Evolutionary conservation across 1,284 basidiomycete genomes (phyloP), one percentile per base, ranked within the genome.

Genomic region (Meripilus lineatus): DNA sequence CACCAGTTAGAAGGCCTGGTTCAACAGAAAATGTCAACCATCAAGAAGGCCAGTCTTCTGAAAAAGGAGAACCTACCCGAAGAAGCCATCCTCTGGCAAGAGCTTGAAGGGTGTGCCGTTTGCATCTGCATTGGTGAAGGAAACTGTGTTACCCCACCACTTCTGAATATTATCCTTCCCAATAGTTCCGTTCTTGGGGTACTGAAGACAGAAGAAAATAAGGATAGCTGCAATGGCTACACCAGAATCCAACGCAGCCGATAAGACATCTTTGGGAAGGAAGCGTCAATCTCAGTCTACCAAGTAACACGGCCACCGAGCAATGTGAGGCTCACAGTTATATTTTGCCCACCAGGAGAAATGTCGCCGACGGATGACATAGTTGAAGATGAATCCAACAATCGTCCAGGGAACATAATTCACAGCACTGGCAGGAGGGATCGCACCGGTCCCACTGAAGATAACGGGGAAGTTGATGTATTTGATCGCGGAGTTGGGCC

Each of bases 91-190:
- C 0, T 44, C 47, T 1, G 61, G 52, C 7, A 72, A 38, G 1
- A 47, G 7, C 42, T 48, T 59, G 44, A 67, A 38, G 17, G 70
- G 60, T 13, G 59, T 45, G 23, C 58, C 61, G 3, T 40, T 28
- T 14, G 53, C 66, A 43, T 79, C 76, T 3, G 66, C 72, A 28
- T 70, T 79, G 6, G 68, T 65, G 40, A 46, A 45, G 45, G 58
- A 69, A 6, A 76, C 77, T 0, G 67, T 76, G 50, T 87, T 87
- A 14, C 85, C 85, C 85, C 84, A 88, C 85, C 84, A 88, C 3
- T 44, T 44, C 50, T 77, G 74, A 36, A 87, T 62, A 1, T 57
- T 80, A 38, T 68, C 61, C 24, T 51, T 20, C 20, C 83, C 82
- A 51, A 87, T 84, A 10, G 59, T 62, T n/a, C 79, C 80, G 47